A percentile compares a stretch with the other conserved stretches of the same genome.
Evolutionary conservation across 1,284 basidiomycete species (phyloP).

Genomic region (Thecaphora thlaspeos): DNA sequence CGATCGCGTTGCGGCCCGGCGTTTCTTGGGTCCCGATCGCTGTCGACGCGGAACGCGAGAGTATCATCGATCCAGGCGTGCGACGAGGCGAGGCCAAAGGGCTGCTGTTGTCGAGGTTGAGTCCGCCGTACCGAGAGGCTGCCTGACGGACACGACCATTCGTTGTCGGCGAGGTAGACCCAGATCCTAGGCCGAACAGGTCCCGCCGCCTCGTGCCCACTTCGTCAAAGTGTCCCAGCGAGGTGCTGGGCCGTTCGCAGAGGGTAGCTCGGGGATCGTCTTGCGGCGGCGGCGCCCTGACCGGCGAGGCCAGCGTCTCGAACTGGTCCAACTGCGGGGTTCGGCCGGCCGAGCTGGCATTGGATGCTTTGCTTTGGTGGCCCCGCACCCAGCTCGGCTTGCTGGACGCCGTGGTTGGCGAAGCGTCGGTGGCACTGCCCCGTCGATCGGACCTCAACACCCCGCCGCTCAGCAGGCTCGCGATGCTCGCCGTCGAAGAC

Average conservation of each 20-base stretch:
- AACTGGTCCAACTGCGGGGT: neutral
- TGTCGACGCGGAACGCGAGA: neutral
- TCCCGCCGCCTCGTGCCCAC: neutral
- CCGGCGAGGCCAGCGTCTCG: neutral
- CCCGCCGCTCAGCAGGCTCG: conserved; percentile 5
- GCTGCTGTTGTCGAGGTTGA: neutral
- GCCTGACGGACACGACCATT: neutral
- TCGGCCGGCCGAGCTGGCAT: neutral
- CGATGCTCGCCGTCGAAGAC: conserved; percentile 10
- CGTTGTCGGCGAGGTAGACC: neutral
- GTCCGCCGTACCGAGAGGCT: neutral
- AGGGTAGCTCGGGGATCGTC: neutral
- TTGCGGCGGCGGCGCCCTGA: neutral
- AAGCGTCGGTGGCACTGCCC: neutral
- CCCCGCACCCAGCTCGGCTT: neutral
- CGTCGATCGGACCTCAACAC: neutral
- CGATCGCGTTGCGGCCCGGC: conserved; percentile 6
- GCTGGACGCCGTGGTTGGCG: conserved; percentile 1
- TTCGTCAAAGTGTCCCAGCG: conserved; percentile 21
- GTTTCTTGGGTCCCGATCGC: conserved; percentile 3
- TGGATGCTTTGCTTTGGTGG: conserved; percentile 4
- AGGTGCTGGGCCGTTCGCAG: conserved; percentile 23
- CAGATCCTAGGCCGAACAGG: neutral
- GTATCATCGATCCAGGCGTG: no score
- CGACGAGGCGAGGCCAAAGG: no score